Percentiles rank a stretch among this genome's conserved stretches.
Conservation (phyloP, 257 asterid genomes). For the Euphrasia confusa region DNA sequence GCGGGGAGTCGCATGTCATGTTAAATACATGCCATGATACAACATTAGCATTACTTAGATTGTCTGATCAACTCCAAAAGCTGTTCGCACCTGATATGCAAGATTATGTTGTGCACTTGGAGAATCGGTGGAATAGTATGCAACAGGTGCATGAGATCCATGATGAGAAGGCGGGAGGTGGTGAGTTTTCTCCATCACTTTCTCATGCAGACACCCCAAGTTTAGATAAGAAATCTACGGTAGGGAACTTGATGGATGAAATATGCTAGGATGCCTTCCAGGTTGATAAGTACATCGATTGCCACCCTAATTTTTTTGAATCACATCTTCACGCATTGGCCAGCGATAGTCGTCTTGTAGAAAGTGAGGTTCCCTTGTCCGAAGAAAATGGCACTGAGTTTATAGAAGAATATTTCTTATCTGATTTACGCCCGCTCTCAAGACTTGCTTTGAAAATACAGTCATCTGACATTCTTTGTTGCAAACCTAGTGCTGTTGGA, state of each 20-base stretch:
- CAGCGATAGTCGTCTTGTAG: constrained; percentile 38
- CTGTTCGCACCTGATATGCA: constrained; percentile 84
- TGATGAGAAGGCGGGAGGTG: constrained; percentile 32
- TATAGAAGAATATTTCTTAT: constrained; percentile 84
- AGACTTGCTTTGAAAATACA: constrained; percentile 37
- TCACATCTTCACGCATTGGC: constrained; percentile 32
- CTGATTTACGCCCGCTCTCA: constrained; percentile 65
- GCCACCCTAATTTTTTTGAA: constrained; percentile 44
- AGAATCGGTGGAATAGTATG: constrained; percentile 79
- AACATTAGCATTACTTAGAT: constrained; percentile 56
- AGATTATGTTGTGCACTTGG: constrained; percentile 83
- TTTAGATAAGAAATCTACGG: constrained; percentile 34
- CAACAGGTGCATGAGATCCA: constrained; percentile 49
- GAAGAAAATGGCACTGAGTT: constrained; percentile 36
- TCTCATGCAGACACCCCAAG: constrained; percentile 36
- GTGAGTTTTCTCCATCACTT: constrained; percentile 38
- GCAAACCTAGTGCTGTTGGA: constrained; percentile 31
- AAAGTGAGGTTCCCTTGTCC: constrained; percentile 34
- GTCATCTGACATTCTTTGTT: constrained; percentile 35
- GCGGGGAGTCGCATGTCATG: constrained; percentile 56
- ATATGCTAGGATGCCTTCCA: constrained; percentile 78
- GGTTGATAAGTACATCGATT: constrained; percentile 41
- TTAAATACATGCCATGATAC: constrained; percentile 82
- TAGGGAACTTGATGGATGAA: constrained; percentile 72
- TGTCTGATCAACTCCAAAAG: constrained; percentile 79